Percentiles rank a stretch among this genome's conserved stretches.
phyloP scores from a whole-genome alignment of 495 filamentous ascomycete species.

The Cercophora scortea region DNA sequence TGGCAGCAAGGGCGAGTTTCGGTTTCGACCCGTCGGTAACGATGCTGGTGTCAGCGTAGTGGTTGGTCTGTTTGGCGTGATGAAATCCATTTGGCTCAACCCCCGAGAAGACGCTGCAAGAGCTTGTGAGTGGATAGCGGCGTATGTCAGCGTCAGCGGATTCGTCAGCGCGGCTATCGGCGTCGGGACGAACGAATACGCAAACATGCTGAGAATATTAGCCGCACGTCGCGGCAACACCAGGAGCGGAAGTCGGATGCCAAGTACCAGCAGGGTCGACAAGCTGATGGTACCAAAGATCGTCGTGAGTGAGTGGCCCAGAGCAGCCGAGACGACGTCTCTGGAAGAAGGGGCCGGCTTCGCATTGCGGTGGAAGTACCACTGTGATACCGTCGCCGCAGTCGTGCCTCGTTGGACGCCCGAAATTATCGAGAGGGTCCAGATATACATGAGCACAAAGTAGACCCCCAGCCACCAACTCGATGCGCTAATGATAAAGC shows the following conservation, averaged over 20 bases:
- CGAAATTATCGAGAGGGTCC: conserved; percentile 79
- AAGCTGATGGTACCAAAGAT: conserved; percentile 91
- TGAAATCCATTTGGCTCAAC: conserved; percentile 67
- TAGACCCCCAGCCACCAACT: conserved; percentile 88
- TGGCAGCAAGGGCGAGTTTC: conserved; percentile 43
- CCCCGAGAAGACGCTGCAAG: conserved; percentile 67
- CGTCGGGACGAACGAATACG: conserved; percentile 74
- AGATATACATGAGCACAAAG: conserved; percentile 90
- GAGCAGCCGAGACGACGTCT: conserved; percentile 73
- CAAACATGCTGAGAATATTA: conserved; percentile 56
- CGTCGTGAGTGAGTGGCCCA: conserved; percentile 70
- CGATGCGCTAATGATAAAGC: conserved; percentile 71
- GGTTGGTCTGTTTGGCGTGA: conserved; percentile 50
- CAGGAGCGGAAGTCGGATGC: conserved; percentile 79
- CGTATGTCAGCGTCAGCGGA: conserved; percentile 84
- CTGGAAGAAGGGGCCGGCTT: conserved; percentile 66
- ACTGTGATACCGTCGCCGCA: conserved; percentile 91
- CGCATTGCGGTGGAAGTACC: conserved; percentile 94
- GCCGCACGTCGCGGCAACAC: conserved; percentile 69
- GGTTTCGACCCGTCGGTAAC: conserved; percentile 42
- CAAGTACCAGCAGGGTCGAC: conserved; percentile 68
- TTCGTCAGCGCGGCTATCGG: conserved; percentile 79
- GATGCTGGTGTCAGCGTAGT: conserved; percentile 54
- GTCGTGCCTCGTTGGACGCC: conserved; percentile 87
- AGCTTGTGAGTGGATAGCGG: conserved; percentile 85